Conservation (phyloP, 1,284 basidiomycete genomes). For the Tremellales sp. region DNA sequence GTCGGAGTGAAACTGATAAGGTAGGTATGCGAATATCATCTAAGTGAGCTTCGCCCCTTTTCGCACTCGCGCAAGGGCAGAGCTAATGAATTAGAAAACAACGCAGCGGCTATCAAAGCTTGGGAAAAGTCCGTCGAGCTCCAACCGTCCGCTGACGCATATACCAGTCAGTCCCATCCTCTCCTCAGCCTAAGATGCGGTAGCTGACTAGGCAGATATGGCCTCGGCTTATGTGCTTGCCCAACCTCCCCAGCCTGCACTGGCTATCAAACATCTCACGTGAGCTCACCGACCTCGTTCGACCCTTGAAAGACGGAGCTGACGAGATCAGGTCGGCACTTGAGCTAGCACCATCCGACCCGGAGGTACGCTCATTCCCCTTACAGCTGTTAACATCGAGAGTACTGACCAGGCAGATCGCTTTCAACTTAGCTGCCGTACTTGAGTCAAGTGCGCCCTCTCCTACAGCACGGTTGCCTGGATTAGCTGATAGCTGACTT, state of each 20-base stretch:
- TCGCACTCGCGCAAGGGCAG: not conserved
- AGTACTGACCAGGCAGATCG: slow-evolving; percentile 53
- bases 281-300: slow-evolving; percentile 49
- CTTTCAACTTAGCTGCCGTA: slow-evolving; percentile 75
- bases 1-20: not conserved
- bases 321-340: slow-evolving; percentile 64
- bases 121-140: slow-evolving; percentile 83
- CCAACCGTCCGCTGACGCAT: slow-evolving; percentile 83
- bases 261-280: slow-evolving; percentile 84
- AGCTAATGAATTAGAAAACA: slow-evolving; percentile 62
- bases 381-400: slow-evolving; percentile 9
- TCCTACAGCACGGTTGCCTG: not conserved
- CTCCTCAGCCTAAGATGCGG: not conserved
- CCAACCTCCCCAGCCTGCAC: slow-evolving; percentile 75
- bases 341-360: slow-evolving; percentile 81
- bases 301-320: not conserved
- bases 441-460: slow-evolving; percentile 44
- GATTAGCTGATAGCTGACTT: slow-evolving; percentile 3
- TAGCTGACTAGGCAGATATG: slow-evolving; percentile 60
- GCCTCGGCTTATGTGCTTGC: slow-evolving; percentile 92
- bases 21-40: slow-evolving; percentile 46
- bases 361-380: slow-evolving; percentile 55
- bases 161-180: slow-evolving; percentile 66
- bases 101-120: slow-evolving; percentile 72
- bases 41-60: slow-evolving; percentile 25